Evolutionary conservation across 495 filamentous ascomycete genomes (phyloP).

Genomic region (Hyaloscypha finlandica): DNA sequence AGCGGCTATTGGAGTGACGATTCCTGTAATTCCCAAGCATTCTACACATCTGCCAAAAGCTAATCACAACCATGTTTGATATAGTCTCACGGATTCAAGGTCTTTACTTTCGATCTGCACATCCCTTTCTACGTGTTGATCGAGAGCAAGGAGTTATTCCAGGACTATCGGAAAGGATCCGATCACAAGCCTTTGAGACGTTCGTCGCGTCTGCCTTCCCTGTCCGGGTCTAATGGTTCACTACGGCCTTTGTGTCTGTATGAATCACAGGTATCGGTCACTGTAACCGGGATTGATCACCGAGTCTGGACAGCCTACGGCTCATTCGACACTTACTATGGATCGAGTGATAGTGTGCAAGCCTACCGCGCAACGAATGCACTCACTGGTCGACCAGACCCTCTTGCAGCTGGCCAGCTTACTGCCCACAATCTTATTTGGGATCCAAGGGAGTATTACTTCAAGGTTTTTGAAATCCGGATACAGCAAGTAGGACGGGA

Average conservation of each 20-base stretch:
- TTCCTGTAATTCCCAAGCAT: neutral
- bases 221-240: neutral
- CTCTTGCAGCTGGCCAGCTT: slow-evolving; percentile 3
- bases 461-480: neutral
- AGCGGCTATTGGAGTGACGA: neutral
- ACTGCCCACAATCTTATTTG: neutral
- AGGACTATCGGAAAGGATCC: neutral
- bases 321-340: neutral
- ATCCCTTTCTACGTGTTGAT: neutral
- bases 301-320: neutral
- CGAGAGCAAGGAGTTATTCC: neutral
- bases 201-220: neutral
- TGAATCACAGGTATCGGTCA: neutral
- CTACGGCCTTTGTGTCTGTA: neutral
- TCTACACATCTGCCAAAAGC: neutral
- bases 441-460: neutral
- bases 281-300: slow-evolving; percentile 6
- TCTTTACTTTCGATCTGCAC: slow-evolving; percentile 1
- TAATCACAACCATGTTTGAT: neutral
- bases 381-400: neutral
- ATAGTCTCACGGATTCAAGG: slow-evolving; percentile 2
- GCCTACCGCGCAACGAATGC: neutral
- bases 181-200: neutral
- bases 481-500: neutral
- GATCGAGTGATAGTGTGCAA: slow-evolving; percentile 4